phyloP scores from a whole-genome alignment of 2,329 filamentous ascomycete species.

The Alternaria conjuncta region DNA sequence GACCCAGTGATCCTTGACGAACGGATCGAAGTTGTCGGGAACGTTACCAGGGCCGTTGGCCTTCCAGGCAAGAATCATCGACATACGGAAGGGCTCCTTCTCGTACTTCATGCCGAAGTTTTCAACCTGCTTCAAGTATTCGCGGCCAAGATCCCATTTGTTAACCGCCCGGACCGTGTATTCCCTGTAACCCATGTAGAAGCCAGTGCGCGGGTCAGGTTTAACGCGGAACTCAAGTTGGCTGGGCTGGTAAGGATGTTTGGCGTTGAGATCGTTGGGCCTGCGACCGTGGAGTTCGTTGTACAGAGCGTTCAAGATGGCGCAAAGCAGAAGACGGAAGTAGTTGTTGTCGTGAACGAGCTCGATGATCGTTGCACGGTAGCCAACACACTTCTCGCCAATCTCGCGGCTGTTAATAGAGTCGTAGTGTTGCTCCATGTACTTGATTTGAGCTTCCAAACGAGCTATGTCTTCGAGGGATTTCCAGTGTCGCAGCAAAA shows the following conservation, averaged over 20 bases:
- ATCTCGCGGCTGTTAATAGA: background rate
- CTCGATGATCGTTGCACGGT: background rate
- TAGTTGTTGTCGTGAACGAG: background rate
- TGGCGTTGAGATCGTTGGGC: conserved; percentile 1
- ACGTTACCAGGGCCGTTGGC: background rate
- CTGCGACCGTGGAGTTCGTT: background rate
- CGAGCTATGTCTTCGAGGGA: background rate
- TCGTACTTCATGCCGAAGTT: background rate
- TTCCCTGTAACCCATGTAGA: background rate
- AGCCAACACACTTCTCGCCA: background rate
- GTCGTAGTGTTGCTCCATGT: background rate
- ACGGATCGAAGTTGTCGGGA: background rate
- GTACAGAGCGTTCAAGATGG: background rate
- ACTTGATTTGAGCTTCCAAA: background rate
- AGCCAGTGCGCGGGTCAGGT: background rate
- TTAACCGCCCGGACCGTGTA: background rate
- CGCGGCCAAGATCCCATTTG: background rate
- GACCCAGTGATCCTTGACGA: background rate
- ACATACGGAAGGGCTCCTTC: background rate
- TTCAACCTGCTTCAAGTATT: background rate
- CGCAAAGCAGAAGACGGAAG: background rate
- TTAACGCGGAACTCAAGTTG: background rate
- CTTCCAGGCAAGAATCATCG: background rate
- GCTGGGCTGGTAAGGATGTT: background rate
- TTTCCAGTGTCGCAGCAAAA: background rate